Evolutionary conservation across 805 yeast species (phyloP).

Genomic region (Sungouiozyma intestinalis): DNA sequence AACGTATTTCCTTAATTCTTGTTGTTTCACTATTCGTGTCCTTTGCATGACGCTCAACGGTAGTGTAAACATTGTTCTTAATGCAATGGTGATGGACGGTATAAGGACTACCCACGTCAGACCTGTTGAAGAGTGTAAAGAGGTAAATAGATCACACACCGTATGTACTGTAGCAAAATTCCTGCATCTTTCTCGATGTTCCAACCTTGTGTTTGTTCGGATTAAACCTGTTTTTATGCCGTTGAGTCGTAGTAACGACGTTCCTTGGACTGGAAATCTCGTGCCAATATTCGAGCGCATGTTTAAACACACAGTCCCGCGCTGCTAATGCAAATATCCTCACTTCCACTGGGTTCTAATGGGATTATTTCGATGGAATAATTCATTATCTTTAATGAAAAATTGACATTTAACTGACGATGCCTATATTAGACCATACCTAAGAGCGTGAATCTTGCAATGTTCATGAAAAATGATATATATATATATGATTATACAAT

Average conservation of each 20-base stretch:
- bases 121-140: constrained; percentile 43
- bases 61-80: constrained; percentile 58
- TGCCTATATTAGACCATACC: too few species aligned
- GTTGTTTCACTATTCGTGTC: constrained; percentile 57
- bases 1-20: constrained; percentile 57
- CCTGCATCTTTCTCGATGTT: neutral
- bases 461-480: too few species aligned
- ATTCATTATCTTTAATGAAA: too few species aligned
- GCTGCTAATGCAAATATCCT: too few species aligned
- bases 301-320: neutral
- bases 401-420: too few species aligned
- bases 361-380: too few species aligned
- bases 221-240: neutral
- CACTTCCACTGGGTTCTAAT: too few species aligned
- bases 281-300: too few species aligned
- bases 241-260: neutral
- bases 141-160: constrained; percentile 19
- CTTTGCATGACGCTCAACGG: constrained; percentile 75
- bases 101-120: constrained; percentile 79
- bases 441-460: too few species aligned
- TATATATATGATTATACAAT: too few species aligned
- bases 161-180: constrained; percentile 7
- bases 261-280: neutral
- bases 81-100: constrained; percentile 57
- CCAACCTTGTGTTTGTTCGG: neutral